Percentiles rank a stretch among this genome's conserved stretches.
Conservation (phyloP, 1,284 basidiomycete species). For the Wallemia mellicola region DNA sequence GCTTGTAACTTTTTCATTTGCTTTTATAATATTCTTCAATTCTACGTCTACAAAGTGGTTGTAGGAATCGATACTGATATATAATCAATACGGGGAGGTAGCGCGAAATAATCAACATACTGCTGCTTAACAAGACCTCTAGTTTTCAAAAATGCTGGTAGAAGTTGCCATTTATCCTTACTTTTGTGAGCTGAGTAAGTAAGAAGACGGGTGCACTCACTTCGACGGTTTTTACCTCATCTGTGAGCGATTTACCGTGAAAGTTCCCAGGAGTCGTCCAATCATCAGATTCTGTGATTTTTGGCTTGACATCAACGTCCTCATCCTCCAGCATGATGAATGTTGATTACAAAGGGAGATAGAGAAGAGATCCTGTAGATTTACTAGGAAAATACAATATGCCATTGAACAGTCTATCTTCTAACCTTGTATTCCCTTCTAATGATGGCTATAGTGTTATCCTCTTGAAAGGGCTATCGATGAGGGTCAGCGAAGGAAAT, state of each 20-base stretch:
- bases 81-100: background rate
- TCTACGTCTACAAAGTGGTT: constrained; percentile 97
- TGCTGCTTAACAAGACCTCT: constrained; percentile 99
- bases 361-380: background rate
- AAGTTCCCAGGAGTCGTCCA: background rate
- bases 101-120: background rate
- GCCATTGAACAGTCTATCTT: too few species aligned
- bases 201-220: background rate
- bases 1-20: constrained; percentile 60
- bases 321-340: background rate
- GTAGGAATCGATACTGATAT: constrained; percentile 57
- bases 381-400: background rate
- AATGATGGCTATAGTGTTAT: too few species aligned
- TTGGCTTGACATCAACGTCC: background rate
- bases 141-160: constrained; percentile 80
- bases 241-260: background rate
- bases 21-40: constrained; percentile 82
- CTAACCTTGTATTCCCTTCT: too few species aligned
- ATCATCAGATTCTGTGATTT: background rate
- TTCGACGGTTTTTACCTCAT: background rate
- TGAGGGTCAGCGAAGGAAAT: too few species aligned
- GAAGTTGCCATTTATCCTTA: constrained; percentile 85
- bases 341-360: background rate
- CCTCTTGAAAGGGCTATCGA: too few species aligned
- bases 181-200: background rate